Conservation (phyloP, 2,329 filamentous ascomycete genomes). For the Furcasterigmium sp. region DNA sequence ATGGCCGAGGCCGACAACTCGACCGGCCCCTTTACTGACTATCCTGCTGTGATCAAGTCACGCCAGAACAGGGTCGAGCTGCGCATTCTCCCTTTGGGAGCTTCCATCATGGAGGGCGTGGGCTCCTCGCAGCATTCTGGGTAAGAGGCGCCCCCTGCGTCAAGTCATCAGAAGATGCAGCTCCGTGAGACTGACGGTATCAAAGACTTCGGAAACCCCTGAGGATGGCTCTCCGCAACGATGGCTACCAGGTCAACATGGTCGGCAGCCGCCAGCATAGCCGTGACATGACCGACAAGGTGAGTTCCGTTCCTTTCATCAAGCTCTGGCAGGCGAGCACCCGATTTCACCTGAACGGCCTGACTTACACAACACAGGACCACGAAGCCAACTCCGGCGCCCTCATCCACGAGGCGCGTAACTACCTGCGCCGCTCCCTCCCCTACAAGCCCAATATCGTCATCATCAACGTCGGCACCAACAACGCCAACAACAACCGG, state of each 20-base stretch:
- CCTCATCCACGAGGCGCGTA: neutral
- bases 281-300: conserved; percentile 18
- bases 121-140: too few relatives aligned
- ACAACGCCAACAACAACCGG: neutral
- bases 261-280: conserved; percentile 13
- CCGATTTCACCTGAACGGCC: too few relatives aligned
- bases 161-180: too few relatives aligned
- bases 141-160: too few relatives aligned
- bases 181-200: too few relatives aligned
- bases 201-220: too few relatives aligned
- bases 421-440: neutral
- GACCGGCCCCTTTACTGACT: too few relatives aligned
- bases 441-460: conserved; percentile 5
- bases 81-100: conserved; percentile 3
- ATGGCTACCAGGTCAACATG: conserved; percentile 15
- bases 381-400: conserved; percentile 1
- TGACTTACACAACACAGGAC: neutral
- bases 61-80: neutral
- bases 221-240: neutral
- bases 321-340: too few relatives aligned
- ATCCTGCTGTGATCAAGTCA: too few relatives aligned
- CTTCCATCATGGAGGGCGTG: conserved; percentile 1
- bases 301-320: conserved; percentile 6
- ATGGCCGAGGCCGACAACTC: too few relatives aligned
- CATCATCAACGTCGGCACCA: conserved; percentile 6